These are phyloP conservation scores for Claviceps pazoutovae DNA, from an alignment of 2,329 filamentous ascomycete species.

Conservation along the genomic window DNA sequence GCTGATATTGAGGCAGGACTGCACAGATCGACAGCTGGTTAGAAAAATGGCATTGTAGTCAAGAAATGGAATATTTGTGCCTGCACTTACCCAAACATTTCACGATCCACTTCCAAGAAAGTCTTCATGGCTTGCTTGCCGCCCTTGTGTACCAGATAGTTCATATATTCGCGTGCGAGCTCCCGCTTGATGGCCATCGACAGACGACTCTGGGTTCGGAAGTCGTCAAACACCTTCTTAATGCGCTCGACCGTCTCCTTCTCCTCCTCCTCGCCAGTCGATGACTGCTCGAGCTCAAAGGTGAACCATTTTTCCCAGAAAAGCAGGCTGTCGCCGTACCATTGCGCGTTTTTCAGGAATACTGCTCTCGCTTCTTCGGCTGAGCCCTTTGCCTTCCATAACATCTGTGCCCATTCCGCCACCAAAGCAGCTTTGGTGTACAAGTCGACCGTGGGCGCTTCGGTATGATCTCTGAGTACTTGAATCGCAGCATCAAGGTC, in stretches of 20 bases:
- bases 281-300: conserved; percentile 79
- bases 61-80: not conserved
- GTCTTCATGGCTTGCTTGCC: conserved; percentile 74
- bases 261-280: conserved; percentile 53
- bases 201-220: conserved; percentile 60
- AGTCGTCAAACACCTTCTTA: conserved; percentile 63
- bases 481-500: conserved; percentile 75
- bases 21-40: not conserved
- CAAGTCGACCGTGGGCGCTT: conserved; percentile 55
- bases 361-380: conserved; percentile 69
- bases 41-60: not conserved
- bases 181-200: conserved; percentile 55
- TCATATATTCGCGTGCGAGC: conserved; percentile 64
- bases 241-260: conserved; percentile 56
- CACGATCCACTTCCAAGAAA: conserved; percentile 68
- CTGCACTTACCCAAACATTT: conserved; percentile 63
- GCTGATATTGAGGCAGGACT: conserved; percentile 12
- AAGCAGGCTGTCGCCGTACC: conserved; percentile 68
- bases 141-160: conserved; percentile 71
- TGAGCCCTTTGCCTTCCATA: conserved; percentile 79
- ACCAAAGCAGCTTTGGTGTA: conserved; percentile 78
- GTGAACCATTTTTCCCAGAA: conserved; percentile 86
- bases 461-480: conserved; percentile 69
- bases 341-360: conserved; percentile 69
- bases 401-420: conserved; percentile 71